A percentile compares a stretch with the other conserved stretches of the same genome.
These are phyloP conservation scores for Cajanus cajan DNA, from an alignment of 306 rosid species.

Conservation along the genomic window DNA sequence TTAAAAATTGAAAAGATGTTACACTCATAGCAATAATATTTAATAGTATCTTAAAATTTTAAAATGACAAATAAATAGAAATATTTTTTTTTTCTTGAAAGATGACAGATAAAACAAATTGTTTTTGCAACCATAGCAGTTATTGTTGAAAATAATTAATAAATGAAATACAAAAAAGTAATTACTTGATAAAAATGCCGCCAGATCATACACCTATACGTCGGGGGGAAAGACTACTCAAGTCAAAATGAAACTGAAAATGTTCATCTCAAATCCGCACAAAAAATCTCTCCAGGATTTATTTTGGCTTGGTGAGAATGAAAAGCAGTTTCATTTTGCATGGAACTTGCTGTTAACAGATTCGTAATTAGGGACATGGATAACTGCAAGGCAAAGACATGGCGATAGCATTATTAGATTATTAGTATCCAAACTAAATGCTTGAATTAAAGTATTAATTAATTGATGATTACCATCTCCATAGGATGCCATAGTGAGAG, in stretches of 20 bases:
- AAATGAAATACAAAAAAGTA: not conserved
- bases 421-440: not conserved
- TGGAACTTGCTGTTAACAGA: conserved; percentile 57
- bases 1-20: no score
- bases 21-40: not conserved
- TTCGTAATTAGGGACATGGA: conserved; percentile 66
- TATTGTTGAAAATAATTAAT: not conserved
- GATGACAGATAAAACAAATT: not conserved
- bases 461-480: conserved; percentile 59
- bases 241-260: not conserved
- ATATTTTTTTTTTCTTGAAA: not conserved
- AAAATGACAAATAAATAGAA: not conserved
- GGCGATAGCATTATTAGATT: not conserved
- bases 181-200: not conserved
- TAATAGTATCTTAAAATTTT: not conserved
- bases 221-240: not conserved
- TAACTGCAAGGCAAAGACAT: conserved; percentile 50
- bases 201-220: not conserved
- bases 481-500: conserved; percentile 78
- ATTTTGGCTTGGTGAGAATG: conserved; percentile 14
- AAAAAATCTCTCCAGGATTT: conserved; percentile 1
- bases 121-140: not conserved
- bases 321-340: conserved; percentile 47
- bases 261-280: not conserved
- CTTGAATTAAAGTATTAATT: not conserved